Evolutionary conservation across 1,139 yeast species (phyloP).

Genomic region (Kurtzmaniella quercitrusa): DNA sequence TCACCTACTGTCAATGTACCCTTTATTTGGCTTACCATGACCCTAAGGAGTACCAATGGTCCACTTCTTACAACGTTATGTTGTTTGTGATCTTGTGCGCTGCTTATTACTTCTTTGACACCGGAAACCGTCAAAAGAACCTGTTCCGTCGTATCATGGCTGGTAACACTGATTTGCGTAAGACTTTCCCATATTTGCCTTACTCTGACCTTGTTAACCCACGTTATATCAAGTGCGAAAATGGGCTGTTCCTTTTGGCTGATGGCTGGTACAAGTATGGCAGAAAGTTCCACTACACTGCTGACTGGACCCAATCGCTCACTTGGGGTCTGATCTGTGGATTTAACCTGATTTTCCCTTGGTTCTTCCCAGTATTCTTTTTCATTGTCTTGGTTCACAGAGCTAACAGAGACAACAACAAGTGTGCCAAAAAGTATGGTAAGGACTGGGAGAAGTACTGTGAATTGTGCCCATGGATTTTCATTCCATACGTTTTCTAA

Average conservation of each 20-base stretch:
- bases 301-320: slow-evolving; percentile 82
- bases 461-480: slow-evolving; percentile 86
- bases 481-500: slow-evolving; percentile 81
- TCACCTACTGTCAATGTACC: slow-evolving; percentile 93
- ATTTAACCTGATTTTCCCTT: slow-evolving; percentile 80
- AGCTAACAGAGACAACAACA: slow-evolving; percentile 78
- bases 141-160: slow-evolving; percentile 83
- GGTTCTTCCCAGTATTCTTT: slow-evolving; percentile 94
- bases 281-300: slow-evolving; percentile 92
- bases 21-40: slow-evolving; percentile 76
- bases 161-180: slow-evolving; percentile 72
- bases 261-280: slow-evolving; percentile 96
- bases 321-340: slow-evolving; percentile 96
- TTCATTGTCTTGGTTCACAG: slow-evolving; percentile 83
- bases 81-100: slow-evolving; percentile 54
- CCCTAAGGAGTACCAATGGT: slow-evolving; percentile 78
- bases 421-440: slow-evolving; percentile 85
- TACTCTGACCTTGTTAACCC: slow-evolving; percentile 80
- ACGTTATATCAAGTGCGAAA: slow-evolving; percentile 73
- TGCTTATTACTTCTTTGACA: slow-evolving; percentile 91
- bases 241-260: slow-evolving; percentile 78
- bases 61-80: slow-evolving; percentile 51
- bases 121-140: slow-evolving; percentile 93
- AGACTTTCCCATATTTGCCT: slow-evolving; percentile 91
- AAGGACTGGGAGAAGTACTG: slow-evolving; percentile 88